These are phyloP conservation scores for Aureobasidium sp. DNA, from an alignment of 2,329 filamentous ascomycete genomes.

Conservation along the genomic window DNA sequence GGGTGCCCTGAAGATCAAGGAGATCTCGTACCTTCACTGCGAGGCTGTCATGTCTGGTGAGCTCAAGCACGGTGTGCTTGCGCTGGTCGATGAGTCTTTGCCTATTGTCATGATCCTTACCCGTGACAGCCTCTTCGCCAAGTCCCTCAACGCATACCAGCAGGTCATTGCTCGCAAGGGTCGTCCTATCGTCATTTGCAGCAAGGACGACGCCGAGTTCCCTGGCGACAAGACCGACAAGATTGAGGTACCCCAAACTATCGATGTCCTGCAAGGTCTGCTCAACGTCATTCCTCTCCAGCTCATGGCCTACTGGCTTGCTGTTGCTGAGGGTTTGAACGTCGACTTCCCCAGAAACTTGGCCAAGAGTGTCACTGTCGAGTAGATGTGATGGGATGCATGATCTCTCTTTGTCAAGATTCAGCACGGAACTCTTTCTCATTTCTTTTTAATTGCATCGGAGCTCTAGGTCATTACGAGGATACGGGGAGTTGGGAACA, in stretches of 20 bases:
- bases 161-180: constrained; percentile 95
- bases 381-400: constrained; percentile 48
- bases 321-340: constrained; percentile 89
- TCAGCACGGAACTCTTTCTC: neutral
- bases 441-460: constrained; percentile 3
- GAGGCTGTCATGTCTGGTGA: constrained; percentile 99
- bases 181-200: constrained; percentile 98
- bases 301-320: constrained; percentile 98
- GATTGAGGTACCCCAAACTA: constrained; percentile 94
- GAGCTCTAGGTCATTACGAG: neutral
- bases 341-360: constrained; percentile 98
- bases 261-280: constrained; percentile 91
- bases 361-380: constrained; percentile 97
- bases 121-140: constrained; percentile 89
- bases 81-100: constrained; percentile 94
- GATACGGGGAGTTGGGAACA: constrained; percentile 1
- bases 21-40: constrained; percentile 99
- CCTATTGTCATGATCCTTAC: constrained; percentile 99
- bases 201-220: constrained; percentile 82
- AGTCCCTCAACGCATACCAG: constrained; percentile 99
- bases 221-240: constrained; percentile 80
- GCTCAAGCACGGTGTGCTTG: constrained; percentile 96
- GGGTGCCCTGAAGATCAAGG: constrained; percentile 98
- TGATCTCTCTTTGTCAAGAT: neutral
- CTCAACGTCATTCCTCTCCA: constrained; percentile 97